phyloP scores from a whole-genome alignment of 140 eudicot genomes.

The Cichorium intybus region DNA sequence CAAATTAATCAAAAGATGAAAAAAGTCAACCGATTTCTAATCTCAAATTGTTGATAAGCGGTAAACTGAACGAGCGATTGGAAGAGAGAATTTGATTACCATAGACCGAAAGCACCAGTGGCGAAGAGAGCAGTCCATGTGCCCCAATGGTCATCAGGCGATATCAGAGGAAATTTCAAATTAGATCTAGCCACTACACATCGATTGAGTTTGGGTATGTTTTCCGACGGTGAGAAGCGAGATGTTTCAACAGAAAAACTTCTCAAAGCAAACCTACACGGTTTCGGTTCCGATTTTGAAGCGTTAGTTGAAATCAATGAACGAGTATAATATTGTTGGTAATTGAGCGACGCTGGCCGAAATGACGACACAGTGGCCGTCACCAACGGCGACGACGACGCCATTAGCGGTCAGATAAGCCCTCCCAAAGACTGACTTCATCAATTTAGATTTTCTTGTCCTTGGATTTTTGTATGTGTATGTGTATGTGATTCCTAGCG shows the following conservation, averaged over 20 bases:
- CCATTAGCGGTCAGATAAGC: constrained; percentile 13
- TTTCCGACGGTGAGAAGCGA: constrained; percentile 11
- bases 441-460: not conserved
- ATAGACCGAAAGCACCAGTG: constrained; percentile 75
- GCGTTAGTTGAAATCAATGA: not conserved
- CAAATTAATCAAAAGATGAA: not conserved
- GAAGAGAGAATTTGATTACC: constrained; percentile 40
- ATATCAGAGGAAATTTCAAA: constrained; percentile 45
- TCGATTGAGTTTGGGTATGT: constrained; percentile 1
- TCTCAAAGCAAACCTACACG: constrained; percentile 6
- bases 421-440: not conserved
- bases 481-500: too few relatives aligned
- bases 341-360: constrained; percentile 4
- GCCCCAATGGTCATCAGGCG: constrained; percentile 83
- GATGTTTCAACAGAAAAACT: not conserved
- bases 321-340: constrained; percentile 16
- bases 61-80: not conserved
- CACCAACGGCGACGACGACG: constrained; percentile 20
- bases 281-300: constrained; percentile 8
- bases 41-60: not conserved
- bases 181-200: constrained; percentile 27
- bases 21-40: not conserved
- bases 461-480: not conserved
- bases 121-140: constrained; percentile 73
- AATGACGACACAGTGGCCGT: constrained; percentile 20